Conservation (phyloP, 768 basidiomycete species). For the Boletus fagicola region DNA sequence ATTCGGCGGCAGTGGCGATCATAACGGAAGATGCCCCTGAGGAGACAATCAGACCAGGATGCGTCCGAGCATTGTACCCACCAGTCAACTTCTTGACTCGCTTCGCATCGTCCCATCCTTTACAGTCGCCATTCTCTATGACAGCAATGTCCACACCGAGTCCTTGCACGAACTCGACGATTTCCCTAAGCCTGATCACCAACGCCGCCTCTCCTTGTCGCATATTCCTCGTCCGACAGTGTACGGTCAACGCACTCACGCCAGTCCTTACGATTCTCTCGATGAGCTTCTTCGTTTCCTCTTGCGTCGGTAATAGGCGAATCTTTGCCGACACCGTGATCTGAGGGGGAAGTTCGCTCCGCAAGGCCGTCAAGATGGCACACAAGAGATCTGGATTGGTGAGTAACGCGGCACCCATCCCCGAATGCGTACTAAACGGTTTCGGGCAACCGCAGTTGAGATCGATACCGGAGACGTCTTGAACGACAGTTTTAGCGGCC, state of each 20-base stretch:
- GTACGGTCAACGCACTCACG: constrained; percentile 86
- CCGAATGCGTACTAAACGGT: constrained; percentile 88
- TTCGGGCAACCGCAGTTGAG: constrained; percentile 98
- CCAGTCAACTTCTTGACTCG: constrained; percentile 75
- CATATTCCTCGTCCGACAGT: constrained; percentile 94
- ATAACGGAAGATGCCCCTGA: constrained; percentile 86
- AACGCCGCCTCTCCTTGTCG: constrained; percentile 76
- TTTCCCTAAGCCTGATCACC: constrained; percentile 74
- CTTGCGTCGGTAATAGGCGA: constrained; percentile 78
- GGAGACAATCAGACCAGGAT: neutral
- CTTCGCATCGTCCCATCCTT: constrained; percentile 73
- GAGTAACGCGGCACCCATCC: constrained; percentile 96
- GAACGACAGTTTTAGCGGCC: constrained; percentile 81
- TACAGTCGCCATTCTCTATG: constrained; percentile 92
- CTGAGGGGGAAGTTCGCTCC: constrained; percentile 66
- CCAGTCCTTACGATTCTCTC: constrained; percentile 85
- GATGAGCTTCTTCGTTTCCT: constrained; percentile 88
- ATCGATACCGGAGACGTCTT: constrained; percentile 92
- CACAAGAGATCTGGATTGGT: constrained; percentile 90
- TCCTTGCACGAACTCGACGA: constrained; percentile 79
- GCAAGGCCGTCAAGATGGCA: constrained; percentile 78
- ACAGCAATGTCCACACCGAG: constrained; percentile 81
- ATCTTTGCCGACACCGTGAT: constrained; percentile 96
- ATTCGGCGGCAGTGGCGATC: constrained; percentile 94
- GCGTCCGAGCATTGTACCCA: constrained; percentile 28